Percentiles rank a stretch among this genome's conserved stretches.
Evolutionary conservation across 148 eudicot species (phyloP).

Genomic region (Fagopyrum esculentum): DNA sequence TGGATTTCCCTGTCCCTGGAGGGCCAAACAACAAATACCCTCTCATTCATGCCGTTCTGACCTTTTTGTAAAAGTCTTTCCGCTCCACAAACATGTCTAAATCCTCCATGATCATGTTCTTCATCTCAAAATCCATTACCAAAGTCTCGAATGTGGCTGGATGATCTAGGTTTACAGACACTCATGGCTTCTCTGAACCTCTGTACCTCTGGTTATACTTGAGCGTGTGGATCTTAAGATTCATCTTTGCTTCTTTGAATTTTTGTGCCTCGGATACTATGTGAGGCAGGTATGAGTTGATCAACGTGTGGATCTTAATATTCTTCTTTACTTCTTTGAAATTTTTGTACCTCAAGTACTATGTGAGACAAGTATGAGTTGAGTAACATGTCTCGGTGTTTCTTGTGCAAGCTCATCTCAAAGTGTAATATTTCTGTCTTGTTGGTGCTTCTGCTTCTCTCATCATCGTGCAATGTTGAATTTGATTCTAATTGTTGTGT

Average conservation of each 20-base stretch:
- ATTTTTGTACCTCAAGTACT: conserved; percentile 2
- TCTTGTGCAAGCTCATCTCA: conserved; percentile 16
- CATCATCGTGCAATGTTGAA: no score
- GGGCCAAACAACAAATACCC: conserved; percentile 10
- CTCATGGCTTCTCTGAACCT: neutral
- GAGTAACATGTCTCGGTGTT: conserved; percentile 21
- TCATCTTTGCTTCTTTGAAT: conserved; percentile 16
- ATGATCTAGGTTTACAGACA: neutral
- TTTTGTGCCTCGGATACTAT: conserved; percentile 12
- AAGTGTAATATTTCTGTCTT: neutral
- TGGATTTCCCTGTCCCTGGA: no score
- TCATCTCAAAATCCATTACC: neutral
- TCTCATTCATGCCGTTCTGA: neutral
- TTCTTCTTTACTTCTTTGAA: conserved; percentile 18
- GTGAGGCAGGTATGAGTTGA: conserved; percentile 22
- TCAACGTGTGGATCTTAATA: conserved; percentile 18
- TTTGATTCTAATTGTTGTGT: no score
- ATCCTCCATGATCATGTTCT: neutral
- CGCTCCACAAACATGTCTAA: neutral
- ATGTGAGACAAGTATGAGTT: conserved; percentile 23
- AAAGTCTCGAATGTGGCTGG: neutral
- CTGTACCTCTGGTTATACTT: no score
- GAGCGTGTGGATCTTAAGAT: conserved; percentile 16
- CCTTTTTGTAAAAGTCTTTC: conserved; percentile 10
- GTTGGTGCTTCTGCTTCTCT: neutral